These are phyloP conservation scores for Alternaria infectoria DNA, from an alignment of 2,329 filamentous ascomycete genomes.

Conservation along the genomic window DNA sequence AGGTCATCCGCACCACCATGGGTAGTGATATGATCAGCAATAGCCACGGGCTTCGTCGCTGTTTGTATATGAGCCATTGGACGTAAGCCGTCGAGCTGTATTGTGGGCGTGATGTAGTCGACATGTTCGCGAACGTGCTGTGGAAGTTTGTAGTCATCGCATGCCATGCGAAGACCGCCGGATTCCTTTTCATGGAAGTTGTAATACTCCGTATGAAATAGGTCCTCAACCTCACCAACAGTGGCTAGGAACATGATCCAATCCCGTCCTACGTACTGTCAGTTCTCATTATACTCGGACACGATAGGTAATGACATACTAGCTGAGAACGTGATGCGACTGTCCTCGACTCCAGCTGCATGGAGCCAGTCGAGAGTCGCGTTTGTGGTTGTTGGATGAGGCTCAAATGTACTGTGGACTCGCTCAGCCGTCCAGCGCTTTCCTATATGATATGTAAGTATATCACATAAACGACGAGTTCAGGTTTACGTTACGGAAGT, in stretches of 20 bases:
- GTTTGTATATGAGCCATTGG: conserved; percentile 14
- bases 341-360: conserved; percentile 15
- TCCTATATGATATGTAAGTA: neutral
- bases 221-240: conserved; percentile 15
- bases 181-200: conserved; percentile 19
- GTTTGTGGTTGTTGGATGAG: conserved; percentile 15
- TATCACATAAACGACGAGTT: neutral
- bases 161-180: conserved; percentile 18
- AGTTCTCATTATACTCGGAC: neutral
- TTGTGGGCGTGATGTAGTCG: conserved; percentile 24
- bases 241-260: conserved; percentile 20
- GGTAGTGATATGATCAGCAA: conserved; percentile 8
- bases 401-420: conserved; percentile 24
- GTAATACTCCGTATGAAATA: conserved; percentile 23
- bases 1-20: conserved; percentile 4
- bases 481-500: conserved; percentile 15
- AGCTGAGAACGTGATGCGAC: conserved; percentile 17
- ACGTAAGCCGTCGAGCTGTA: conserved; percentile 21
- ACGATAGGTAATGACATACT: conserved; percentile 1
- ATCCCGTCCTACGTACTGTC: conserved; percentile 10
- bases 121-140: conserved; percentile 20
- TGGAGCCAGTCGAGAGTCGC: conserved; percentile 22
- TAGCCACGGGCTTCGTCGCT: neutral
- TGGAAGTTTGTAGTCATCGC: conserved; percentile 24
- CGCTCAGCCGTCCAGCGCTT: conserved; percentile 22